phyloP scores from a whole-genome alignment of 2,329 filamentous ascomycete species.

The Endocalyx cinctus region DNA sequence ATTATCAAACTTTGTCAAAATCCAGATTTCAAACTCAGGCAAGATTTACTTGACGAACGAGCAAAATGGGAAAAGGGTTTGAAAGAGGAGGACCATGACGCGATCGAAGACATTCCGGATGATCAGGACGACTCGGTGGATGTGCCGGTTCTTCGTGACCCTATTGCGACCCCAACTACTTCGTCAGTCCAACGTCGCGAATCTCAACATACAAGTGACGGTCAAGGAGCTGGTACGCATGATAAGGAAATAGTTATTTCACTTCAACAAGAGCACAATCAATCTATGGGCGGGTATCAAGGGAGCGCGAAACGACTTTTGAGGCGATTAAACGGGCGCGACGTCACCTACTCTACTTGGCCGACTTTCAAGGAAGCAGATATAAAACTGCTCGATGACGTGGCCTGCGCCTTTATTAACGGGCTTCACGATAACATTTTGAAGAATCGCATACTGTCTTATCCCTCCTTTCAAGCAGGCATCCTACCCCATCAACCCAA shows the following conservation, averaged over 20 bases:
- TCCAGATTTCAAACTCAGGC: conserved; percentile 57
- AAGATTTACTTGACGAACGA: conserved; percentile 60
- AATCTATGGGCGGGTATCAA: conserved; percentile 43
- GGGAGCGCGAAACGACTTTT: conserved; percentile 44
- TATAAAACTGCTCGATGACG: conserved; percentile 43
- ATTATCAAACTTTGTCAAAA: conserved; percentile 82
- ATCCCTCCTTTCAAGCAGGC: conserved; percentile 42
- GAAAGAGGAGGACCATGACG: conserved; percentile 34
- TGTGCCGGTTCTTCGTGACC: conserved; percentile 1
- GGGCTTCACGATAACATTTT: conserved; percentile 48
- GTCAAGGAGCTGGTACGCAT: conserved; percentile 3
- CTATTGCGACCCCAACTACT: conserved; percentile 2
- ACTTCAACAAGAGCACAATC: conserved; percentile 38
- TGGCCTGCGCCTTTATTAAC: conserved; percentile 49
- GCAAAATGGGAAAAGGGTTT: conserved; percentile 65
- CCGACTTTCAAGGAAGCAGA: conserved; percentile 39
- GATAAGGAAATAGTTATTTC: conserved; percentile 17
- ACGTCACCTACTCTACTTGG: conserved; percentile 44
- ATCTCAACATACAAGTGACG: too few relatives aligned
- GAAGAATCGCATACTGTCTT: conserved; percentile 38
- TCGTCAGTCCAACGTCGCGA: too few relatives aligned
- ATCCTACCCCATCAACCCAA: conserved; percentile 19
- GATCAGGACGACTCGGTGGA: conserved; percentile 16
- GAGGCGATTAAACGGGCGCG: conserved; percentile 43
- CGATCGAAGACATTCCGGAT: conserved; percentile 27